Evolutionary conservation across 2,329 filamentous ascomycete species (phyloP).

Genomic region (Cladophialophora chaetospira): DNA sequence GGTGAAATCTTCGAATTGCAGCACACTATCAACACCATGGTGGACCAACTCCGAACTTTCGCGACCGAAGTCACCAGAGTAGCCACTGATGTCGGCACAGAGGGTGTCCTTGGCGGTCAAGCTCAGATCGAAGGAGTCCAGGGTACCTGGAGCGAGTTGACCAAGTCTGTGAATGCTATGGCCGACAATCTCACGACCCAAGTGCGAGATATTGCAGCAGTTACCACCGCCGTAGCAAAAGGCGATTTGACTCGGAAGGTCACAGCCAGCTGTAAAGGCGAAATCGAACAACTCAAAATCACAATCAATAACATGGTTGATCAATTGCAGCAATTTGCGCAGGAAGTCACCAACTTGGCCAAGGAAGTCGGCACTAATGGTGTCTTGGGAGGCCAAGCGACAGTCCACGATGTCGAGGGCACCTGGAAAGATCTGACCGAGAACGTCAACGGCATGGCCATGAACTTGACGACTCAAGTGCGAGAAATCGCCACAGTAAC

Average conservation of each 20-base stretch:
- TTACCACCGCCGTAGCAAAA: constrained; percentile 69
- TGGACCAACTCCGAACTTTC: constrained; percentile 80
- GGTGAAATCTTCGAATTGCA: constrained; percentile 82
- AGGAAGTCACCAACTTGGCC: constrained; percentile 94
- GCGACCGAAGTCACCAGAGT: constrained; percentile 82
- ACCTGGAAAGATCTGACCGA: constrained; percentile 96
- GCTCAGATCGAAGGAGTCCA: constrained; percentile 81
- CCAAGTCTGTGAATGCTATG: constrained; percentile 85
- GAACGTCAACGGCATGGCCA: constrained; percentile 97
- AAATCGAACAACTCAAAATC: constrained; percentile 91
- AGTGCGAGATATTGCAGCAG: constrained; percentile 89
- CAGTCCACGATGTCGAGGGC: constrained; percentile 92
- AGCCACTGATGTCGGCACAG: constrained; percentile 79
- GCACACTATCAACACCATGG: constrained; percentile 88
- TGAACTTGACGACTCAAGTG: constrained; percentile 96
- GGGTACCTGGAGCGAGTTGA: constrained; percentile 87
- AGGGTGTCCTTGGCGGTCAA: constrained; percentile 79
- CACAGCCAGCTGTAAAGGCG: constrained; percentile 86
- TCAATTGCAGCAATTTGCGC: constrained; percentile 92
- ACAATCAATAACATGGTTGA: constrained; percentile 99
- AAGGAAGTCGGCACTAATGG: constrained; percentile 96
- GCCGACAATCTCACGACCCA: constrained; percentile 83
- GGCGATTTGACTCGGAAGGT: constrained; percentile 97
- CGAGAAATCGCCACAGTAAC: constrained; percentile 97
- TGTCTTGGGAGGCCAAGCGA: constrained; percentile 89